Base-by-base conservation (phyloP, 1,284 basidiomycete species). In the Apiotrichum laibachii region DNA sequence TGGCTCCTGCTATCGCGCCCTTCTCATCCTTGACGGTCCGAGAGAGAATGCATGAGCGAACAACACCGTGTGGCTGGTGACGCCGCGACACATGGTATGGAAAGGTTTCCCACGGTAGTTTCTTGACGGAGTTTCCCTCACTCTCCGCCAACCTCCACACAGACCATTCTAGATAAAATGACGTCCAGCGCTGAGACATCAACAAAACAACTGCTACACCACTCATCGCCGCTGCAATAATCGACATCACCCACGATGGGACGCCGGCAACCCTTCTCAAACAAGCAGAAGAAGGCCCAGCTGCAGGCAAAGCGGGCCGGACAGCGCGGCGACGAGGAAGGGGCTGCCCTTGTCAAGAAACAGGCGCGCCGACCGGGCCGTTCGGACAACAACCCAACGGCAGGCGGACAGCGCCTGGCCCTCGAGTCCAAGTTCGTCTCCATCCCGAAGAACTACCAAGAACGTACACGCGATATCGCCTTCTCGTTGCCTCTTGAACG, bases 281-380 rank as follows among this genome's bases (percentile, higher is more conserved):
- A 53, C 42, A 89, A 86, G 64, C 82, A 88, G 72, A 87, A 85
- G 68, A 89, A 86, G 67, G 63, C 83, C 9, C 83, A 88, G 62
- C 81, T 86, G 7, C 85, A 87, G 71, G 81, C 85, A 60, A 88
- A 88, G 68, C 86, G 90, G n/a, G 90, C 90, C 1, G 78, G 86
- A 37, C 92, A 92, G 73, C 85, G 90, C 39, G 90, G 88, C 19
- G 88, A 64, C 43, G 61, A 62, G 33, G 61, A 53, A 26, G 43
- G 53, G n/a, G 11, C 56, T 21, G 46, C 34, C 51, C 63, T 50
- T 55, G 59, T 47, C 22, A 47, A 40, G 45, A 49, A 59, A 22
- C 34, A 16, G 60, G 42, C 68, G 64, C 50, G 53, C 10, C 47
- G 47, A 18, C 47, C 47, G 4, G 47, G 47, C 13, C 67, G 70